Evolutionary conservation across 306 rosid genomes (phyloP).

Genomic region (Castanea mollissima): DNA sequence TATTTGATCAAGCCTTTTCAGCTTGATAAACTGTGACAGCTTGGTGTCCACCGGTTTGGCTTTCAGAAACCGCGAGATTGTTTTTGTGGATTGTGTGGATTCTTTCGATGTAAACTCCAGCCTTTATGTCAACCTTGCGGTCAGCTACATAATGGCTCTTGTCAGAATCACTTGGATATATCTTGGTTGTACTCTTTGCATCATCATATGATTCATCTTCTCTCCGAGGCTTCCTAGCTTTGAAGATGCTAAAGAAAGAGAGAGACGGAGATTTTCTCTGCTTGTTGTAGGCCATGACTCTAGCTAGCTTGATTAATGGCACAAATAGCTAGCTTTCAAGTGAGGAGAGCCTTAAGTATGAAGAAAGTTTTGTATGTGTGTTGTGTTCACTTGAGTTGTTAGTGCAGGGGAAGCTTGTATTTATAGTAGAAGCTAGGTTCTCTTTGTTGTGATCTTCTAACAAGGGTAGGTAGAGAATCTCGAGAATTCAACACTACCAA

Average conservation of each 20-base stretch:
- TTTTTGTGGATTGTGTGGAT: slow-evolving; percentile 32
- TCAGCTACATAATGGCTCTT: slow-evolving; percentile 34
- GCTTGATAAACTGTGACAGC: slow-evolving; percentile 22
- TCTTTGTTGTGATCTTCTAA: slow-evolving; percentile 12
- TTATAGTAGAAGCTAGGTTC: slow-evolving; percentile 27
- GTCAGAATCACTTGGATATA: slow-evolving; percentile 86
- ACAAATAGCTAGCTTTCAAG: no score
- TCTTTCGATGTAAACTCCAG: slow-evolving; percentile 49
- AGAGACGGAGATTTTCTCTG: slow-evolving; percentile 4
- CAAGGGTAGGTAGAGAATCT: slow-evolving; percentile 32
- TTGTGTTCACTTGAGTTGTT: slow-evolving; percentile 25
- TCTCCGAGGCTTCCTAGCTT: slow-evolving; percentile 25
- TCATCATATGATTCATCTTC: slow-evolving; percentile 38
- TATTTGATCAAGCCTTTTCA: no score
- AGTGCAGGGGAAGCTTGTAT: slow-evolving; percentile 24
- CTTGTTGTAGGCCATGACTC: slow-evolving; percentile 4
- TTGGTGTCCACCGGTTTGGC: slow-evolving; percentile 17
- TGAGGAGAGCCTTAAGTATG: no score
- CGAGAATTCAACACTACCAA: slow-evolving; percentile 33
- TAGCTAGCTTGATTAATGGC: no score
- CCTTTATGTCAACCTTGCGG: slow-evolving; percentile 67
- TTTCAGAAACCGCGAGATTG: slow-evolving; percentile 47
- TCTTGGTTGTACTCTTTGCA: slow-evolving; percentile 34
- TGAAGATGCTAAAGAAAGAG: slow-evolving; percentile 61
- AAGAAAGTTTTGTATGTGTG: no score